phyloP scores from a whole-genome alignment of 176 grass and related monocot species.

The Saccharum officinarum region DNA sequence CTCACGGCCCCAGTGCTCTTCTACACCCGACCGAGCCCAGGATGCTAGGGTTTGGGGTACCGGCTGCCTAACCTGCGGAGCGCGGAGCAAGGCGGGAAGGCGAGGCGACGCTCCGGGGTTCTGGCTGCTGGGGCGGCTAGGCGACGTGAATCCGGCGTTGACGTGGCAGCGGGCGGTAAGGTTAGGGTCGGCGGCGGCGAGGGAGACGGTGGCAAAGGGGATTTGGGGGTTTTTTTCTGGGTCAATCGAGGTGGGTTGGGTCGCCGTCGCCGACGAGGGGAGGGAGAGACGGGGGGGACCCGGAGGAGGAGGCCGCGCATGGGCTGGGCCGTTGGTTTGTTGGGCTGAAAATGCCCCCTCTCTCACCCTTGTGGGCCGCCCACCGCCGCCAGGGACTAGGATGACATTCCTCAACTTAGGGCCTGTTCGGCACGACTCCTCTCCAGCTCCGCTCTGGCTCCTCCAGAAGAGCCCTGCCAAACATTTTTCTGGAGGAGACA shows the following conservation, averaged over 20 bases:
- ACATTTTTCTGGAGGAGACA: too few relatives aligned
- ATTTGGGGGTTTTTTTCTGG: not conserved
- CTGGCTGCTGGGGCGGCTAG: not conserved
- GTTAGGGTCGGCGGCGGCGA: not conserved
- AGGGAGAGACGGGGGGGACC: not conserved
- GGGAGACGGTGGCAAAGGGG: not conserved
- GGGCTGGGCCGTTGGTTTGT: not conserved
- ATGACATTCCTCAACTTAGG: too few relatives aligned
- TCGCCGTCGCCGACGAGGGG: not conserved
- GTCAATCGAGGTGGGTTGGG: not conserved
- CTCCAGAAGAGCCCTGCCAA: too few relatives aligned
- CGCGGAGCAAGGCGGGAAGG: not conserved
- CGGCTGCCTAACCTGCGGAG: not conserved
- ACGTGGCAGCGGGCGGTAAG: not conserved
- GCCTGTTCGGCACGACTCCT: too few relatives aligned
- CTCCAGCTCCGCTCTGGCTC: too few relatives aligned
- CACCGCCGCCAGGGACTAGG: too few relatives aligned
- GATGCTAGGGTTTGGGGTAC: constrained; percentile 8
- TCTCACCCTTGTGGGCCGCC: too few relatives aligned
- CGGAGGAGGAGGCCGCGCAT: not conserved
- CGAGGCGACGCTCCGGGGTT: not conserved
- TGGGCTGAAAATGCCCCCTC: too few relatives aligned
- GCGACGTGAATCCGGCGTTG: not conserved
- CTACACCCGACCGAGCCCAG: not conserved
- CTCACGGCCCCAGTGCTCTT: constrained; percentile 30